These are phyloP conservation scores for Gaeumannomyces tritici DNA, from an alignment of 2,329 filamentous ascomycete species.

Conservation along the genomic window DNA sequence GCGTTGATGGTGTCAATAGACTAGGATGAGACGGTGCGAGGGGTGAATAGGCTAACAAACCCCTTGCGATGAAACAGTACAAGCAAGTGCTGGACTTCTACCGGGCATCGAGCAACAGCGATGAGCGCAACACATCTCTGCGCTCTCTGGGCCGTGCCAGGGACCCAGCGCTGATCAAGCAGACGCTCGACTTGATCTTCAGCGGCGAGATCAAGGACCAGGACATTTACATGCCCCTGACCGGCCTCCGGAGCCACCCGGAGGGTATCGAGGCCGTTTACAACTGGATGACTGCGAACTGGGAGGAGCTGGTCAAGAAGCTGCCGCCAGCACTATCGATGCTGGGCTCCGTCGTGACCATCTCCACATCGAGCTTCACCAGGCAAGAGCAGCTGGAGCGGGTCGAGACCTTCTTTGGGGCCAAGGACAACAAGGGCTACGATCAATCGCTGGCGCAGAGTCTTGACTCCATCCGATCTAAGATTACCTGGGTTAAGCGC, in stretches of 20 bases:
- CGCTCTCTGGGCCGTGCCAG: constrained; percentile 73
- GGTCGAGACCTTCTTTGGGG: constrained; percentile 71
- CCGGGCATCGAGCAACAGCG: constrained; percentile 63
- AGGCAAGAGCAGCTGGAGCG: constrained; percentile 64
- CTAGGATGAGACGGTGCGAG: too few relatives aligned
- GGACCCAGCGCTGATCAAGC: constrained; percentile 70
- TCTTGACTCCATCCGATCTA: constrained; percentile 73
- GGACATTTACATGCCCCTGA: constrained; percentile 84
- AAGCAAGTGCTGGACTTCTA: constrained; percentile 68
- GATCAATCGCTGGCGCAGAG: constrained; percentile 86
- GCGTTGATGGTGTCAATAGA: neutral
- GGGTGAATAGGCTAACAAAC: neutral
- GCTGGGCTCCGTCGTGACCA: constrained; percentile 73
- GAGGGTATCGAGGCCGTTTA: constrained; percentile 75
- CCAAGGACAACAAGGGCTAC: constrained; percentile 75
- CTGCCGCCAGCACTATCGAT: constrained; percentile 82
- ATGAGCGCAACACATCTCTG: constrained; percentile 87
- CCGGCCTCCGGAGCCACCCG: constrained; percentile 65
- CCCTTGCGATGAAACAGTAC: constrained; percentile 43
- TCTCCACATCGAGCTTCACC: constrained; percentile 75
- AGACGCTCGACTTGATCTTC: constrained; percentile 66
- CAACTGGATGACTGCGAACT: constrained; percentile 77
- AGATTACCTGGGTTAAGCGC: constrained; percentile 70
- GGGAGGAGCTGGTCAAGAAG: constrained; percentile 72
- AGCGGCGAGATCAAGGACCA: constrained; percentile 83